These are phyloP conservation scores for Lathyrus tuberosus DNA, from an alignment of 306 rosid genomes.

Conservation along the genomic window DNA sequence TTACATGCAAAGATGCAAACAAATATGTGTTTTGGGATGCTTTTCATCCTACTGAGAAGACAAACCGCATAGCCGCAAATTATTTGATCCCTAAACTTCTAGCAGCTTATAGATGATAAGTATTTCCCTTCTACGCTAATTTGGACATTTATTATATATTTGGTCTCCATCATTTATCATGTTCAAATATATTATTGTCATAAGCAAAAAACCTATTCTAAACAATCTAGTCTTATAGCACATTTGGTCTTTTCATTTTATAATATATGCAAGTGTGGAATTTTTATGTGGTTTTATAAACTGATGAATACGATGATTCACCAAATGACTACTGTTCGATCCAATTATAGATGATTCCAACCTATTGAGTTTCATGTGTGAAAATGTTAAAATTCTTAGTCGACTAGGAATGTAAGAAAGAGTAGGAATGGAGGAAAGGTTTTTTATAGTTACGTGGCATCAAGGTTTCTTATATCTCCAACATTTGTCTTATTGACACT, in stretches of 20 bases:
- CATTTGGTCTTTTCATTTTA: neutral
- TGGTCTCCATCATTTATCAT: neutral
- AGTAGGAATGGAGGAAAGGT: too few species aligned
- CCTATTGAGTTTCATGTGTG: too few species aligned
- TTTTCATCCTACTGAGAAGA: conserved; percentile 49
- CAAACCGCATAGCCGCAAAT: conserved; percentile 34
- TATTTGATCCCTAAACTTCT: conserved; percentile 35
- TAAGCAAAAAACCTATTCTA: neutral
- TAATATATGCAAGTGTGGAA: neutral
- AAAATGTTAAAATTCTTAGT: too few species aligned
- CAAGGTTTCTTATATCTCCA: too few species aligned
- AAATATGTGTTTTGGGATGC: conserved; percentile 57
- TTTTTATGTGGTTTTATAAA: too few species aligned
- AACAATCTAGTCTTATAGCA: neutral
- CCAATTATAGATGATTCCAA: too few species aligned
- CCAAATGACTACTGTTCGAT: too few species aligned
- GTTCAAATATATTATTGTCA: neutral
- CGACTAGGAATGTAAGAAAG: too few species aligned
- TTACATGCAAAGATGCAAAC: conserved; percentile 43
- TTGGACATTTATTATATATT: too few species aligned
- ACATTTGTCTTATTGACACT: too few species aligned
- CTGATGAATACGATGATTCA: too few species aligned
- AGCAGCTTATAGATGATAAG: conserved; percentile 28
- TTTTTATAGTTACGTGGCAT: too few species aligned
- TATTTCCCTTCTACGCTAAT: neutral